phyloP scores from a whole-genome alignment of 768 basidiomycete species.

The Neoboletus subvelutipes region DNA sequence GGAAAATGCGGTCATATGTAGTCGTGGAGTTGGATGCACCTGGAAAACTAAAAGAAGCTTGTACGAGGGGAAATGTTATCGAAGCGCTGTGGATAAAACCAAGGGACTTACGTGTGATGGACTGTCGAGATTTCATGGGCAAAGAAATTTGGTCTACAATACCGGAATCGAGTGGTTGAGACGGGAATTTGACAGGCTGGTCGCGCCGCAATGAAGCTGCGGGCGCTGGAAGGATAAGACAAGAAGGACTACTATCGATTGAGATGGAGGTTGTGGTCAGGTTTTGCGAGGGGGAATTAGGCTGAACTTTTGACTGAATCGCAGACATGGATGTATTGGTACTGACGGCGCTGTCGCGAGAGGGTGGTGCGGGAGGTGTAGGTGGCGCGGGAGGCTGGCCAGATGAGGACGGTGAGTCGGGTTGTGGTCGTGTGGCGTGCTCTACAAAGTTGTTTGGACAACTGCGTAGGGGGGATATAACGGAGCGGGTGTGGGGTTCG shows the following conservation, averaged over 20 bases:
- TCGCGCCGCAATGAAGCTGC: constrained; percentile 4
- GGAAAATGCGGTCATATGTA: constrained; percentile 11
- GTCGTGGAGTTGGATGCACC: constrained; percentile 13
- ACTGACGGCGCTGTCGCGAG: constrained; percentile 8
- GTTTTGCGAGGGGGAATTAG: constrained; percentile 23
- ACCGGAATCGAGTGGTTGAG: constrained; percentile 14
- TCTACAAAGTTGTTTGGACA: constrained; percentile 5
- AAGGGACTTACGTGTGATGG: constrained; percentile 28
- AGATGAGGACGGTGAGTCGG: constrained; percentile 14
- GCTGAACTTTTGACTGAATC: constrained; percentile 19
- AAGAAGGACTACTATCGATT: constrained; percentile 17
- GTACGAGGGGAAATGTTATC: constrained; percentile 5
- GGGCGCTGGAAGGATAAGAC: constrained; percentile 19
- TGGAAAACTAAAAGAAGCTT: constrained; percentile 30
- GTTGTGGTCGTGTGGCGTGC: constrained; percentile 2
- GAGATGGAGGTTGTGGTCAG: constrained; percentile 9
- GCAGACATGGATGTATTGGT: constrained; percentile 17
- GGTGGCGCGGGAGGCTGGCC: constrained; percentile 23
- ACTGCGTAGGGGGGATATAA: constrained; percentile 5
- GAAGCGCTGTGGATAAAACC: background rate
- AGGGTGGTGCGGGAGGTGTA: constrained; percentile 9
- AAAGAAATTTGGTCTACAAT: constrained; percentile 10
- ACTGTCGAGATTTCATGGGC: constrained; percentile 9
- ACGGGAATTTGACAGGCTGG: constrained; percentile 8
- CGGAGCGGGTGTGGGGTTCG: constrained; percentile 8